A percentile compares a stretch with the other conserved stretches of the same genome.
Evolutionary conservation across 306 rosid species (phyloP).

Genomic region (Nissolia schottii): DNA sequence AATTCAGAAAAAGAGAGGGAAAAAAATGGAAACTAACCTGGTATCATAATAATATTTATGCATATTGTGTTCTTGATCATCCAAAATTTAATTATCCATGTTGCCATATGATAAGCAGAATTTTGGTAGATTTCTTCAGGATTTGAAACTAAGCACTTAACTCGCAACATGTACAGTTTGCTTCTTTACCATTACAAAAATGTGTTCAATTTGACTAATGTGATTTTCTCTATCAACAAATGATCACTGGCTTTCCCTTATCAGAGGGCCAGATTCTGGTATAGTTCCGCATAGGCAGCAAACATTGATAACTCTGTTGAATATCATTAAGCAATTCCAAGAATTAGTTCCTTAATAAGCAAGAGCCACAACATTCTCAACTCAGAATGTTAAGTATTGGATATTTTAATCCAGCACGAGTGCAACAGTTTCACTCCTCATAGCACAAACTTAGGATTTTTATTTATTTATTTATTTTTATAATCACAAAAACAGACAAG

Average conservation of each 20-base stretch:
- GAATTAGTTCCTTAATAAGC: neutral
- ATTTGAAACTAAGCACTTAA: neutral
- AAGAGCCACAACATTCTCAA: neutral
- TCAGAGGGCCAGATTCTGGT: neutral
- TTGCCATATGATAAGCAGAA: neutral
- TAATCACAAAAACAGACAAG: neutral
- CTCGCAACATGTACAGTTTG: neutral
- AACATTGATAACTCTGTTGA: neutral
- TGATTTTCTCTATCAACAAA: neutral
- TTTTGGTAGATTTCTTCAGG: neutral
- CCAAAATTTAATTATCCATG: neutral
- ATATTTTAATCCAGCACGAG: neutral
- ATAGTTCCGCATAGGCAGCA: no score
- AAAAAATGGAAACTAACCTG: slow-evolving; percentile 5
- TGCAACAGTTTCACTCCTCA: neutral
- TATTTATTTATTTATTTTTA: neutral
- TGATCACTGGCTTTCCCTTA: neutral
- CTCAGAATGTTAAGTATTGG: neutral
- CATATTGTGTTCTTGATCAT: slow-evolving; percentile 16
- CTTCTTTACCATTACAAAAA: neutral
- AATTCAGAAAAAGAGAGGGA: neutral
- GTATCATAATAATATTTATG: slow-evolving; percentile 2
- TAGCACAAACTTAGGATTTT: neutral
- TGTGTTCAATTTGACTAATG: neutral
- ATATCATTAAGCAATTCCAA: neutral